Evolutionary conservation across 1,139 yeast species (phyloP), one percentile per base, ranked within the genome.

Genomic region (Eremothecium gossypii): DNA sequence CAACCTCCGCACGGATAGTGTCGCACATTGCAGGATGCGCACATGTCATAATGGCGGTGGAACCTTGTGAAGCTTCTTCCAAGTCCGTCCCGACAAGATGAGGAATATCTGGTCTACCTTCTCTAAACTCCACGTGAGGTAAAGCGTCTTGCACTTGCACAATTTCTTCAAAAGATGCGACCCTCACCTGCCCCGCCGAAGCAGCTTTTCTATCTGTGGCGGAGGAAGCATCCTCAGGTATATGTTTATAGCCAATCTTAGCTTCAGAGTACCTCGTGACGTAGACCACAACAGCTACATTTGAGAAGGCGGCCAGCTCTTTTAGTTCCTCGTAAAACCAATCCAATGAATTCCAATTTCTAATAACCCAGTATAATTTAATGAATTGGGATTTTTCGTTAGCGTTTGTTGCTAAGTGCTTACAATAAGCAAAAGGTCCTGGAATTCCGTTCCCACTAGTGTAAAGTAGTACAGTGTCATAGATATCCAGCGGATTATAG

Each of bases 401-500:
- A 12, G 54, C 56, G 38, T 54, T 40, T 11, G 64, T 65, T 3
- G 52, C 52, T n/a, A 60, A 47, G 26, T 57, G 57, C 38, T 53
- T 38, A 27, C 63, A 63, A 40, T 65, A 61, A n/a, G 62, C 57
- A 42, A 52, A 61, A 11, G 63, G 60, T 42, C 81, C 79, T 4
- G 93, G 81, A 48, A 83, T 71, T 55, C 94, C 93, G 45, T 80
- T 78, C 42, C 87, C 86, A 49, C 86, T 81, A 1, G 80, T 77
- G 45, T 80, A 53, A 42, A 81, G 66, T 17, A 79, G 57, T 11
- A 67, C 66, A 39, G 70, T 72, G 41, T 74, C 78, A 55, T 74
- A 80, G 43, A 73, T 65, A 44, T 70, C 69, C 43, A 75, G 56
- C 56, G 84, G 73, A 50, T 74, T 55, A 50, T 69, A 57, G 51